Base-by-base conservation (phyloP, 768 basidiomycete genomes). In the Lenzites betulinus region DNA sequence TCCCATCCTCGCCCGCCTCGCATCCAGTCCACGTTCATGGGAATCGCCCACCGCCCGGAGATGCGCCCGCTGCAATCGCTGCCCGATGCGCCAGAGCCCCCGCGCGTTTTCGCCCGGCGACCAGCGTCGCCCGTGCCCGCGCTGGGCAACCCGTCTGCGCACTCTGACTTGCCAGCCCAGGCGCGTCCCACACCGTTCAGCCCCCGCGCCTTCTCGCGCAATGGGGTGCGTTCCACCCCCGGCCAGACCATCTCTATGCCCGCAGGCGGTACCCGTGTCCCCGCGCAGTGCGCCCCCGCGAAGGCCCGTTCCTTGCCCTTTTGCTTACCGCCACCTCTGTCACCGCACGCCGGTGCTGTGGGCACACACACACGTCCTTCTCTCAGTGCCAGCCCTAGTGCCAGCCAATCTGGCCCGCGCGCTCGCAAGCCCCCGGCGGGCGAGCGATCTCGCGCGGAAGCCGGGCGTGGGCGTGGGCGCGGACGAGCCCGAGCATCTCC, bases 21-120 rank as follows among this genome's bases (percentile, higher is more conserved):
- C 54, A 28, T 51, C 57, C 58, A 51, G 30, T 59, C 62, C 62
- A 64, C 62, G 62, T 59, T 59, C 62, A 59, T 64, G 62, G 54
- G 62, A 64, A 64, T 36, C 36, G 35, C 15, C 20, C 20, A 18
- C n/a, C 49, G 47, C 30, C 36, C 36, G 20, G 46, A 23, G 36
- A 4, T 33, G 53, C 42, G 12, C 41, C 39, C 39, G 23, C 38
- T 18, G 38, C 51, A 41, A 16, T 26, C 51, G 22, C 49, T 30
- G 49, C 49, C 49, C 33, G 7, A 36, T 11, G n/a, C 20, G 33
- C 9, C 49, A 7, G 33, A 18, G 22, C 36, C 16, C 35, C 22
- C 46, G 22, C 35, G 11, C 38, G 6, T 25, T 28, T 30, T 42
- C 48, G 28, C 38, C 56, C 56, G 48, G 35, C 13, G 20, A 11